Percentiles rank a stretch among this genome's conserved stretches.
Evolutionary conservation across 257 asterid species (phyloP).

Genomic region (Lantana camara): DNA sequence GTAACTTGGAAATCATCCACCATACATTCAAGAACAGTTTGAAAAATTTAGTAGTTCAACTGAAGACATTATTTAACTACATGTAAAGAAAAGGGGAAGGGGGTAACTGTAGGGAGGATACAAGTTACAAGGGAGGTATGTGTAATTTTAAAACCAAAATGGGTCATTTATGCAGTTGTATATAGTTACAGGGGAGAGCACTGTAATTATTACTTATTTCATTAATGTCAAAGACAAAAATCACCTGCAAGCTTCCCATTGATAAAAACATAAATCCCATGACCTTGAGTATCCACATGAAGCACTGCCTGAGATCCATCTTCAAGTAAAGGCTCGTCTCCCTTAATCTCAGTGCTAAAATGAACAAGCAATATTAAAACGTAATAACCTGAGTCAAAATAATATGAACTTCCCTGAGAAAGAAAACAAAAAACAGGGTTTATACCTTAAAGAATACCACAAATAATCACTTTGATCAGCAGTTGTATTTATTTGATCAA

Average conservation of each 20-base stretch:
- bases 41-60: too few species aligned
- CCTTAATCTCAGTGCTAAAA: slow-evolving; percentile 56
- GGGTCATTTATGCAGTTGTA: too few species aligned
- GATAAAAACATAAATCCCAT: slow-evolving; percentile 61
- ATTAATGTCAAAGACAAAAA: background rate
- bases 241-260: slow-evolving; percentile 83
- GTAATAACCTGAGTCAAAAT: background rate
- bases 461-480: slow-evolving; percentile 81
- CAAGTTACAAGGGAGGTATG: too few species aligned
- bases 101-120: too few species aligned
- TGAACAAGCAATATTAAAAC: slow-evolving; percentile 15
- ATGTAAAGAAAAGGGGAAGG: too few species aligned
- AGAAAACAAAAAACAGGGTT: too few species aligned
- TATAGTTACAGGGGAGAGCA: too few species aligned
- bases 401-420: background rate
- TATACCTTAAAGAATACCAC: slow-evolving; percentile 85
- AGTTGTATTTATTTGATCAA: slow-evolving; percentile 86
- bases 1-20: too few species aligned
- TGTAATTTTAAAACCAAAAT: too few species aligned
- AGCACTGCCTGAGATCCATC: slow-evolving; percentile 68
- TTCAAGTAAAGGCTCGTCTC: slow-evolving; percentile 54
- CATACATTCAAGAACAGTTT: too few species aligned
- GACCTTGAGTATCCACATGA: slow-evolving; percentile 80
- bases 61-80: too few species aligned
- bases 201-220: too few species aligned